Percentiles rank a stretch among this genome's conserved stretches.
Evolutionary conservation across 768 basidiomycete species (phyloP).

Genomic region (Termitomyces sp.): DNA sequence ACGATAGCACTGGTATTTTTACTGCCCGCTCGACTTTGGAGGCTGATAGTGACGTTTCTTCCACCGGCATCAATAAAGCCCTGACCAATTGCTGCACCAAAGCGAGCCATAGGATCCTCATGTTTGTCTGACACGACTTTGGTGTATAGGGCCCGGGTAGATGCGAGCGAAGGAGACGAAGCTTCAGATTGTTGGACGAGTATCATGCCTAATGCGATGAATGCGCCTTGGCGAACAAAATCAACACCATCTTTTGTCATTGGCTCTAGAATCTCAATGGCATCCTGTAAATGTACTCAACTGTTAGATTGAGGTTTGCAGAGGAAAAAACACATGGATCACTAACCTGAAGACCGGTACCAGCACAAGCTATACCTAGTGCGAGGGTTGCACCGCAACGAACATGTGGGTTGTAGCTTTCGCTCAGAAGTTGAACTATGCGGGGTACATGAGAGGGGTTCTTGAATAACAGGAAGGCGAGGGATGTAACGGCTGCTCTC

Average conservation of each 20-base stretch:
- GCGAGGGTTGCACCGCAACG: slow-evolving; percentile 96
- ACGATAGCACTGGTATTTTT: slow-evolving; percentile 92
- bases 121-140: slow-evolving; percentile 96
- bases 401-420: slow-evolving; percentile 99
- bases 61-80: slow-evolving; percentile 98
- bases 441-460: slow-evolving; percentile 94
- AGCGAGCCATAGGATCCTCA: slow-evolving; percentile 98
- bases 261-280: slow-evolving; percentile 92
- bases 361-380: slow-evolving; percentile 94
- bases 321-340: not conserved
- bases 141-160: slow-evolving; percentile 78
- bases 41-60: slow-evolving; percentile 89
- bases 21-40: slow-evolving; percentile 91
- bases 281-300: slow-evolving; percentile 55
- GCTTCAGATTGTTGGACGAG: slow-evolving; percentile 95
- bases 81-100: slow-evolving; percentile 93
- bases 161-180: slow-evolving; percentile 73
- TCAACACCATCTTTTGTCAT: slow-evolving; percentile 98
- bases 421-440: slow-evolving; percentile 93
- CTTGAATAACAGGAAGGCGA: slow-evolving; percentile 96
- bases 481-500: slow-evolving; percentile 90
- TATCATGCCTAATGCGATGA: slow-evolving; percentile 94
- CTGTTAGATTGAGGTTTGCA: not conserved
- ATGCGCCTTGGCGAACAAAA: slow-evolving; percentile 97
- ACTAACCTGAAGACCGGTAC: slow-evolving; percentile 86